Evolutionary conservation across 208 protist species (phyloP).

Genomic region (Crithidia sp.): DNA sequence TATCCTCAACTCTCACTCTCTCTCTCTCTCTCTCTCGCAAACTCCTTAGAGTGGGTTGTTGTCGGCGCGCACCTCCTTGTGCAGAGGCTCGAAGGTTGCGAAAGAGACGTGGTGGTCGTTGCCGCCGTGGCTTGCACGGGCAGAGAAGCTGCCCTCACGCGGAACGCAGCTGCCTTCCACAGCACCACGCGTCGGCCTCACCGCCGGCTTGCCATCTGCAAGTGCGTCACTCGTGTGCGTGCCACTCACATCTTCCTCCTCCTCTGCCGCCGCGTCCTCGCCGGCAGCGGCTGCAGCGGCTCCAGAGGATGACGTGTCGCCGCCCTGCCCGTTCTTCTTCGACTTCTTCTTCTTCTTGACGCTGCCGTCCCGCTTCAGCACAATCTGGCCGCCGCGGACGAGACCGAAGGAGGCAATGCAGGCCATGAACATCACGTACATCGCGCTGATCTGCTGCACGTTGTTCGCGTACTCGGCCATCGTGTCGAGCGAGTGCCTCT

Average conservation of each 20-base stretch:
- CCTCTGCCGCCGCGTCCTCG: background rate
- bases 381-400: slow-evolving; percentile 51
- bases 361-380: slow-evolving; percentile 39
- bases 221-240: background rate
- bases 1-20: background rate
- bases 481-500: slow-evolving; percentile 23
- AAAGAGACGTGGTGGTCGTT: slow-evolving; percentile 14
- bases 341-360: slow-evolving; percentile 4
- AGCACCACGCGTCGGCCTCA: background rate
- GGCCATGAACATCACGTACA: slow-evolving; percentile 87
- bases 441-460: slow-evolving; percentile 69
- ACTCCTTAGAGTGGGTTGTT: background rate
- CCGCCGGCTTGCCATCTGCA: background rate
- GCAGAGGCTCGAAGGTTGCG: slow-evolving; percentile 10
- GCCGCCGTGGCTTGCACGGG: background rate
- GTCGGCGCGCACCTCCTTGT: background rate
- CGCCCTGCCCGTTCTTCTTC: background rate
- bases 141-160: slow-evolving; percentile 5
- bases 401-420: slow-evolving; percentile 66
- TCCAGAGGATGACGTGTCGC: background rate
- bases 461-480: slow-evolving; percentile 66
- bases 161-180: background rate
- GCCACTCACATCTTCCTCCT: background rate
- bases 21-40: background rate
- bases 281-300: background rate